These are phyloP conservation scores for Bipolaris zeicola DNA, from an alignment of 2,329 filamentous ascomycete genomes.

Conservation along the genomic window DNA sequence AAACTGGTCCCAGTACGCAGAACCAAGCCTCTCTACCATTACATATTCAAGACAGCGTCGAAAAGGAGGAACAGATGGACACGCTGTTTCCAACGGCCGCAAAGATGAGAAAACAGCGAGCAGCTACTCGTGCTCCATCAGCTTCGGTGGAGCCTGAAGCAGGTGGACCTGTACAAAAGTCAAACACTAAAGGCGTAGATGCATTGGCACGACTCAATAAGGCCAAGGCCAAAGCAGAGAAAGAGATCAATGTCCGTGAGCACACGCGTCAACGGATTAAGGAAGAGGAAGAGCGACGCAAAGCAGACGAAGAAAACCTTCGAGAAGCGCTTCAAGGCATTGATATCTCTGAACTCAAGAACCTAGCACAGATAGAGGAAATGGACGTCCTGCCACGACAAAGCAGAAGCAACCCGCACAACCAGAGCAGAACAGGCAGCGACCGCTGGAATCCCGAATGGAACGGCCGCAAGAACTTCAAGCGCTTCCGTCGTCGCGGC, in stretches of 20 bases:
- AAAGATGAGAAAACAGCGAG: slow-evolving; percentile 76
- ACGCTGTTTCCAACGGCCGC: slow-evolving; percentile 76
- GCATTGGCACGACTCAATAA: slow-evolving; percentile 50
- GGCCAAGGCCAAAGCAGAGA: slow-evolving; percentile 53
- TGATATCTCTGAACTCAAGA: slow-evolving; percentile 73
- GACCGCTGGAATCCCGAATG: slow-evolving; percentile 84
- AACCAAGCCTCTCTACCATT: slow-evolving; percentile 31
- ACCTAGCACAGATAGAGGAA: slow-evolving; percentile 76
- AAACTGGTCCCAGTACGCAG: slow-evolving; percentile 27
- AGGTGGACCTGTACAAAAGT: slow-evolving; percentile 45
- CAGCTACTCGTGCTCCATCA: slow-evolving; percentile 36
- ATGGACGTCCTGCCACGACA: slow-evolving; percentile 65
- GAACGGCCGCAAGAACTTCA: slow-evolving; percentile 97
- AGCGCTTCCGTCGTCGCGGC: slow-evolving; percentile 71
- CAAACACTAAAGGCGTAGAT: slow-evolving; percentile 34
- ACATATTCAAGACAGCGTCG: slow-evolving; percentile 48
- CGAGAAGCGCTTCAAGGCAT: slow-evolving; percentile 64
- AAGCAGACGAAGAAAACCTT: slow-evolving; percentile 68
- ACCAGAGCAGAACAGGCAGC: slow-evolving; percentile 45
- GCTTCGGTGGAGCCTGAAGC: slow-evolving; percentile 36
- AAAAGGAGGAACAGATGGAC: slow-evolving; percentile 66
- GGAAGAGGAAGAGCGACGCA: slow-evolving; percentile 59
- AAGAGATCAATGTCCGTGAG: slow-evolving; percentile 66
- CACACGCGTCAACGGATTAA: slow-evolving; percentile 56
- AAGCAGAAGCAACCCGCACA: slow-evolving; percentile 28